Percentiles rank a stretch among this genome's conserved stretches.
Evolutionary conservation across 257 asterid genomes (phyloP).

Genomic region (Penstemon davidsonii): DNA sequence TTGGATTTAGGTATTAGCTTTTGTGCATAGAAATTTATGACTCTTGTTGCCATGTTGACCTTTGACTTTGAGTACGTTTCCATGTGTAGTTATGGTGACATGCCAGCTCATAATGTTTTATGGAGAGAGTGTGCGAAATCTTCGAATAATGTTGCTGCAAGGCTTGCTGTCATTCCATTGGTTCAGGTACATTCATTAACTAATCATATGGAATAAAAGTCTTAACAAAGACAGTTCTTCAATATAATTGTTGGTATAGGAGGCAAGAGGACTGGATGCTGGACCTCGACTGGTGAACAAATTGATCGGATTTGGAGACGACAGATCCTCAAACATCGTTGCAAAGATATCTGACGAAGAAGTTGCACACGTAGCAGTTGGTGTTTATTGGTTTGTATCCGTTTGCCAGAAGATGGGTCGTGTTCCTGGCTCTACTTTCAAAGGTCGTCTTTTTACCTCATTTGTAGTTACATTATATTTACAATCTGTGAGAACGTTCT

Average conservation of each 20-base stretch:
- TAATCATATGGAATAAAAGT: neutral
- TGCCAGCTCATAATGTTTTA: constrained; percentile 87
- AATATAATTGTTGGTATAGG: constrained; percentile 40
- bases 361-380: constrained; percentile 94
- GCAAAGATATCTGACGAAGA: constrained; percentile 88
- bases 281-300: constrained; percentile 93
- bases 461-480: neutral
- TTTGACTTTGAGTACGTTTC: constrained; percentile 23
- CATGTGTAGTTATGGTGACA: constrained; percentile 76
- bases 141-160: constrained; percentile 77
- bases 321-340: constrained; percentile 77
- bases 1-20: constrained; percentile 67
- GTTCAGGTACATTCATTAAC: constrained; percentile 60
- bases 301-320: constrained; percentile 80
- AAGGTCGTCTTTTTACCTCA: constrained; percentile 42
- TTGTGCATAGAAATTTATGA: neutral
- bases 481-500: neutral
- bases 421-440: constrained; percentile 67
- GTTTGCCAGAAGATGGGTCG: constrained; percentile 75
- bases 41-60: constrained; percentile 24
- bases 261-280: constrained; percentile 97
- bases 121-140: constrained; percentile 98
- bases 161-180: constrained; percentile 87
- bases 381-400: constrained; percentile 81
- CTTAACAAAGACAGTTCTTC: neutral